Conservation (phyloP, 306 rosid genomes). For the Quercus bicolor region DNA sequence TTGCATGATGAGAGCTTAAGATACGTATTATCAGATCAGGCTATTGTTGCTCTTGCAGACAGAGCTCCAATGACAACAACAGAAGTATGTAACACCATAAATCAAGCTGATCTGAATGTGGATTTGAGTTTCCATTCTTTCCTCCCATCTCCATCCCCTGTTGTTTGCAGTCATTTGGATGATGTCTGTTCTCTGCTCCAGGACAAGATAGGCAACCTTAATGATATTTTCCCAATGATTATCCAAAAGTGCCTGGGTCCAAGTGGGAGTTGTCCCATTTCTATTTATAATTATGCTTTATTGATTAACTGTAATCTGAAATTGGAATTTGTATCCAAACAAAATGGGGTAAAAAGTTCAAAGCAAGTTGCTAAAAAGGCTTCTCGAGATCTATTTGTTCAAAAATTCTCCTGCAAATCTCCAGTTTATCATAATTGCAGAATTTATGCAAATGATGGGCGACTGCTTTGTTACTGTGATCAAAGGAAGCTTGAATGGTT, state of each 20-base stretch:
- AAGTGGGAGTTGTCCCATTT: conserved; percentile 72
- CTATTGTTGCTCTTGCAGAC: conserved; percentile 70
- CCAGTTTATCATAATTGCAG: conserved; percentile 96
- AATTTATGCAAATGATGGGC: conserved; percentile 92
- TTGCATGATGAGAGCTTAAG: conserved; percentile 89
- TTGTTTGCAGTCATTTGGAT: conserved; percentile 66
- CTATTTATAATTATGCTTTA: conserved; percentile 70
- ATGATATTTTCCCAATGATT: conserved; percentile 50
- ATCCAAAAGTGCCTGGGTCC: conserved; percentile 84
- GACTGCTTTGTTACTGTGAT: conserved; percentile 95
- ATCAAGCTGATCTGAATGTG: conserved; percentile 50
- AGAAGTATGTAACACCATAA: conserved; percentile 48
- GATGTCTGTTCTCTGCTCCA: conserved; percentile 59
- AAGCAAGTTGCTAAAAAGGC: conserved; percentile 55
- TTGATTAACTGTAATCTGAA: conserved; percentile 53
- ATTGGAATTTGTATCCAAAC: conserved; percentile 44
- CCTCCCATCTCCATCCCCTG: conserved; percentile 63
- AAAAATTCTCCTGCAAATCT: conserved; percentile 88
- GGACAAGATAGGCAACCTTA: conserved; percentile 41
- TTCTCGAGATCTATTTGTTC: conserved; percentile 84
- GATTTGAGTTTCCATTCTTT: conserved; percentile 46
- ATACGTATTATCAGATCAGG: conserved; percentile 81
- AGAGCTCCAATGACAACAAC: conserved; percentile 34
- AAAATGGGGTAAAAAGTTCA: conserved; percentile 38
- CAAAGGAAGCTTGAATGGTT: conserved; percentile 91